Base-by-base conservation (phyloP, 2,329 filamentous ascomycete species). In the Dothidotthia symphoricarpi region DNA sequence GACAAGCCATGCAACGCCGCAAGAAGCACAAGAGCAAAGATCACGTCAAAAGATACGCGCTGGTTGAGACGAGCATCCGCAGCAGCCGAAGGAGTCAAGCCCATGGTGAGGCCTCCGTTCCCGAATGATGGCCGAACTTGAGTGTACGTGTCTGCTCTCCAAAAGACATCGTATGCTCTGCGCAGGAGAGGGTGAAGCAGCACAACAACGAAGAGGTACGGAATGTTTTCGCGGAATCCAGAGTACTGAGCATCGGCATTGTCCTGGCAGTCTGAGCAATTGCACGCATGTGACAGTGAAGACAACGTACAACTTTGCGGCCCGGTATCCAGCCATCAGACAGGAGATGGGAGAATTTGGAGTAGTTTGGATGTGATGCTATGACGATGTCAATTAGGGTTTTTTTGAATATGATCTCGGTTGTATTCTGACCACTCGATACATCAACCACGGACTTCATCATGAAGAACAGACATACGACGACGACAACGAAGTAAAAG, bases 251-350 rank as follows among this genome's bases (percentile, higher is more conserved):
- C 68, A 69, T 98, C 93, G 26, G 89, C 93, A 47, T 89, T 82
- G 69, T 98, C 93, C 85, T 89, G 47, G 3, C 27, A 9, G 22
- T 16, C 39, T 51, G 16, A 52, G 41, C 9, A 36, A 9, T 16
- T 28, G 10, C 3, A 16, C 4, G 16, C 19, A 34, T 28, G 29
- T 40, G 31, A 39, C 3, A 24, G 13, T 19, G 29, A 19, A 14
- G n/a, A 2, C 19, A 29, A 51, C 55, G 65, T 75, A 88, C 86
- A 47, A 97, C 88, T 76, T 88, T 88, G 42, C 91, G 85, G 16
- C 91, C 91, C 6, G 85, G 86, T 40, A 98, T 86, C 93, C 93
- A 98, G 53, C 93, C 94, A 7, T 82, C 76, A 2, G 81, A 82
- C 12, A 98, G 77, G 26, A 83, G 73, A 43, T 74, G 72, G 45